These are phyloP conservation scores for Murraya koenigii DNA, from an alignment of 345 rosid genomes.

Conservation along the genomic window DNA sequence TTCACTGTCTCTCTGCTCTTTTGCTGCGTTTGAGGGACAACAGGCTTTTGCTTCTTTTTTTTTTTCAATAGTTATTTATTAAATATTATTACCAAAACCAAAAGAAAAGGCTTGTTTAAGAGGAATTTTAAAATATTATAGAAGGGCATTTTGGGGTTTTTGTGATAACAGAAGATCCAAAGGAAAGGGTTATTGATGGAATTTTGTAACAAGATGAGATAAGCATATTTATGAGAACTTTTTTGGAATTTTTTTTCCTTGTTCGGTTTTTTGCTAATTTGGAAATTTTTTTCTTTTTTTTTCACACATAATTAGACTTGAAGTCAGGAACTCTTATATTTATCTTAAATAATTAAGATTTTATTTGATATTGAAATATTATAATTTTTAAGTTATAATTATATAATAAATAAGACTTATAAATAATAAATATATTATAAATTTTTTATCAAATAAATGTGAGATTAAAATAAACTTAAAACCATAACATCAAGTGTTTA, in stretches of 20 bases:
- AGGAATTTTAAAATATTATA: background rate
- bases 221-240: background rate
- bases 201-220: background rate
- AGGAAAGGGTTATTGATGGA: background rate
- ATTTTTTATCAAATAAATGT: no score
- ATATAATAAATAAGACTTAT: no score
- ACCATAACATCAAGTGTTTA: no score
- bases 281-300: background rate
- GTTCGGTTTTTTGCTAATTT: background rate
- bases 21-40: background rate
- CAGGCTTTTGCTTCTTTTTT: background rate
- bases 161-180: fast-evolving
- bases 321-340: no score
- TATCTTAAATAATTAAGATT: no score
- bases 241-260: no score
- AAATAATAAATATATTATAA: no score
- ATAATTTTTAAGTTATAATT: no score
- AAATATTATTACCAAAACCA: background rate
- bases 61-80: background rate
- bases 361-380: no score
- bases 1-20: background rate
- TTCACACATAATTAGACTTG: no score
- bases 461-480: no score
- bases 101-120: background rate
- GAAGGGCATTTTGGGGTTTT: background rate